These are phyloP conservation scores for Sanghuangporus sanghuang DNA, from an alignment of 1,284 basidiomycete species.

Conservation along the genomic window DNA sequence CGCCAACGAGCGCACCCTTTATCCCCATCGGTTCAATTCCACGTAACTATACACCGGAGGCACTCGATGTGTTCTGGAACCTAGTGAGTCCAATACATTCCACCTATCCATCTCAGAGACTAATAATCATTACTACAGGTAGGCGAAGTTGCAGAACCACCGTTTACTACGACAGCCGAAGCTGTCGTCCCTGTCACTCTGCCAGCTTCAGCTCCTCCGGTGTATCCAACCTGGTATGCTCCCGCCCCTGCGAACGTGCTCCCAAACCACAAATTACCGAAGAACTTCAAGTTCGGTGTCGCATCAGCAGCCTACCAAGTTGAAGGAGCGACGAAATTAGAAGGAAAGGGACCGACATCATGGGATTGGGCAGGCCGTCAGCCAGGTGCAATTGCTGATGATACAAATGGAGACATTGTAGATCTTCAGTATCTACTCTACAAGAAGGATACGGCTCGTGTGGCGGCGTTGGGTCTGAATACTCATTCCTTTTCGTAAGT, in stretches of 20 bases:
- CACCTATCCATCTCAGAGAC: background rate
- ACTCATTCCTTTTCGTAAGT: constrained; percentile 45
- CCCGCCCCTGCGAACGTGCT: constrained; percentile 37
- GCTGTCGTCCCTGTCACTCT: constrained; percentile 34
- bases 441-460: constrained; percentile 41
- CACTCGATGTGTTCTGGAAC: constrained; percentile 37
- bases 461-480: constrained; percentile 43
- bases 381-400: constrained; percentile 17
- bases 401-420: constrained; percentile 31
- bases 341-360: constrained; percentile 42
- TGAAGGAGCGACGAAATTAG: constrained; percentile 42
- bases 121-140: constrained; percentile 27
- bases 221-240: constrained; percentile 42
- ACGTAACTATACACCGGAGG: constrained; percentile 34
- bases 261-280: constrained; percentile 35
- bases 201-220: constrained; percentile 38
- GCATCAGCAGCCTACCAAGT: constrained; percentile 46
- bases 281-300: constrained; percentile 42
- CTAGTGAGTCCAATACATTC: constrained; percentile 27
- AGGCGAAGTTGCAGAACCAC: constrained; percentile 37
- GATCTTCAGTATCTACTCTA: constrained; percentile 45
- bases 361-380: constrained; percentile 48
- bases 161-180: constrained; percentile 39
- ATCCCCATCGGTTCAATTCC: constrained; percentile 36
- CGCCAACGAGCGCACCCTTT: constrained; percentile 21